phyloP scores from a whole-genome alignment of 768 basidiomycete species.

The Chalciporus sphaerocephalus region DNA sequence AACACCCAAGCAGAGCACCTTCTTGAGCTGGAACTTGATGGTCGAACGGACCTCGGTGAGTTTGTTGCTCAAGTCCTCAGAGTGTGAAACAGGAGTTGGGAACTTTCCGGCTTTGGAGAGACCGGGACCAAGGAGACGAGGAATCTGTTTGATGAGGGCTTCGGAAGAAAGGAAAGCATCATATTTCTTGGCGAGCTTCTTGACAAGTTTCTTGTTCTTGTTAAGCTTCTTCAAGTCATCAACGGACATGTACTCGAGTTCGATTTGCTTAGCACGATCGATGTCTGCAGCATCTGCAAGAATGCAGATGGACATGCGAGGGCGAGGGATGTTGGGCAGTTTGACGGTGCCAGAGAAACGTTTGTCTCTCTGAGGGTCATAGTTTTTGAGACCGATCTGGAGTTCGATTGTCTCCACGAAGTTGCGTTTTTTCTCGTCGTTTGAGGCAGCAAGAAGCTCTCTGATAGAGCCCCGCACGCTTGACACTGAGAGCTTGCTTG shows the following conservation, averaged over 20 bases:
- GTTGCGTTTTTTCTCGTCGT: constrained; percentile 86
- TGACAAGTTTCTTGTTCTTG: constrained; percentile 99
- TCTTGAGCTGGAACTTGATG: constrained; percentile 99
- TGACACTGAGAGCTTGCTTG: constrained; percentile 93
- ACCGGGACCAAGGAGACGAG: constrained; percentile 99
- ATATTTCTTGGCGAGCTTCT: constrained; percentile 99
- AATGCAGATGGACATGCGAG: constrained; percentile 99
- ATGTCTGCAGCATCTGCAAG: constrained; percentile 98
- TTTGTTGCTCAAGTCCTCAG: constrained; percentile 87
- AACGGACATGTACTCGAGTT: constrained; percentile 98
- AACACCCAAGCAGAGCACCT: constrained; percentile 97
- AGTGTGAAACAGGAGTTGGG: constrained; percentile 93
- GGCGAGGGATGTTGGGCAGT: constrained; percentile 94
- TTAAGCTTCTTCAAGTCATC: constrained; percentile 99
- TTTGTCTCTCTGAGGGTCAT: constrained; percentile 99
- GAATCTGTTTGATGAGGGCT: constrained; percentile 98
- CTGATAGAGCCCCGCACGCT: constrained; percentile 99
- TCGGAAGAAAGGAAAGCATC: constrained; percentile 98
- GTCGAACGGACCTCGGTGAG: constrained; percentile 94
- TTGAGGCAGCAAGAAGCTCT: constrained; percentile 80
- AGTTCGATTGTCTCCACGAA: constrained; percentile 96
- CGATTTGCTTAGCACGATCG: constrained; percentile 96
- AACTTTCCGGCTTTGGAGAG: constrained; percentile 99
- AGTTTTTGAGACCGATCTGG: constrained; percentile 97
- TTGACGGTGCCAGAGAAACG: constrained; percentile 99